A percentile compares a stretch with the other conserved stretches of the same genome.
phyloP scores from a whole-genome alignment of 2,329 filamentous ascomycete species.

The Phaeomoniella chlamydospora region DNA sequence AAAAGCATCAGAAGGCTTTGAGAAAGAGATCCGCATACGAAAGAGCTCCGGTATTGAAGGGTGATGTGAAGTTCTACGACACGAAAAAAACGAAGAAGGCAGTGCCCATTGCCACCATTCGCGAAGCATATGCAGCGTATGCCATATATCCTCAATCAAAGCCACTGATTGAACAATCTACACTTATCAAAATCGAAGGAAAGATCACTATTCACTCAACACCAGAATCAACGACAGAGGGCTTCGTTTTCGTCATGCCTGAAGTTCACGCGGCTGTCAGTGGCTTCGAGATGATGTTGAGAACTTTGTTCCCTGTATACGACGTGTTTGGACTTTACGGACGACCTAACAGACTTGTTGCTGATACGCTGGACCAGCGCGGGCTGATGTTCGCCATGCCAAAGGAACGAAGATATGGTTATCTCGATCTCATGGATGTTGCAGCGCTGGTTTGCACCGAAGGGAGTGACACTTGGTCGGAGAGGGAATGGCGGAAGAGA shows the following conservation, averaged over 20 bases:
- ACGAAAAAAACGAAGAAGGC: slow-evolving; percentile 86
- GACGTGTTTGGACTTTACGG: slow-evolving; percentile 89
- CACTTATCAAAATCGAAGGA: slow-evolving; percentile 85
- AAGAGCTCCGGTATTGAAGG: slow-evolving; percentile 58
- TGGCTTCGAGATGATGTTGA: slow-evolving; percentile 89
- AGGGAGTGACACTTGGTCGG: slow-evolving; percentile 63
- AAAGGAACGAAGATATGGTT: slow-evolving; percentile 72
- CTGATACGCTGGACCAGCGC: slow-evolving; percentile 71
- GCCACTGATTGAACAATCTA: slow-evolving; percentile 85
- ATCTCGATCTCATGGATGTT: slow-evolving; percentile 79
- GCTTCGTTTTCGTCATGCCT: slow-evolving; percentile 96
- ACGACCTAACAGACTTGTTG: slow-evolving; percentile 70
- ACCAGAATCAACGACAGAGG: slow-evolving; percentile 65
- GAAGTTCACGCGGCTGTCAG: slow-evolving; percentile 82
- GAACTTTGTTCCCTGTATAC: slow-evolving; percentile 85
- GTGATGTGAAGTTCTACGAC: slow-evolving; percentile 91
- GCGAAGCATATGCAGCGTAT: slow-evolving; percentile 80
- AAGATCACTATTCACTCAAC: slow-evolving; percentile 74
- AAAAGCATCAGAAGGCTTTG: slow-evolving; percentile 67
- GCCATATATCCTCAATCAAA: slow-evolving; percentile 94
- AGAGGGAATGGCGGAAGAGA: slow-evolving; percentile 77
- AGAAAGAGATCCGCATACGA: slow-evolving; percentile 79
- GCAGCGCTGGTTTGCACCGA: slow-evolving; percentile 63
- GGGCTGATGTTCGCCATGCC: slow-evolving; percentile 99
- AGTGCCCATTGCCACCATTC: slow-evolving; percentile 79